These are phyloP conservation scores for Phytophthora europaea DNA, from an alignment of 352 stramenopile genomes.

Conservation along the genomic window DNA sequence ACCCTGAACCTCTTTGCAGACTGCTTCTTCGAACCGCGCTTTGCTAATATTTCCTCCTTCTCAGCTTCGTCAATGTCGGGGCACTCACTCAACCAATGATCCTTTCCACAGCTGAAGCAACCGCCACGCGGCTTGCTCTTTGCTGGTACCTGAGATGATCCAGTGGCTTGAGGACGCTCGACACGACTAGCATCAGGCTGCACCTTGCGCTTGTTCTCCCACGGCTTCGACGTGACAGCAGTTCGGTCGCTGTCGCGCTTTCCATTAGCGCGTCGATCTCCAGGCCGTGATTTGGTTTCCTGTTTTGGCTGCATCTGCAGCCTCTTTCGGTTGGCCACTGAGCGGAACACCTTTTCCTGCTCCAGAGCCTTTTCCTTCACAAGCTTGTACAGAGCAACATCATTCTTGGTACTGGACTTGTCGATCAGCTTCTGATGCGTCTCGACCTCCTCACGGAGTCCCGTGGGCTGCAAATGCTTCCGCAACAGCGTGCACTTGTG, in stretches of 20 bases:
- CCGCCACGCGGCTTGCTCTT: conserved; percentile 10
- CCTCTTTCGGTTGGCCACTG: neutral
- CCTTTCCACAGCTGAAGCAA: conserved; percentile 27
- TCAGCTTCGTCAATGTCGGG: conserved; percentile 14
- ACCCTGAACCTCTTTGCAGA: neutral
- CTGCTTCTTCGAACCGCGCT: neutral
- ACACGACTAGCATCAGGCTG: neutral
- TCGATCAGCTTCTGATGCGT: neutral
- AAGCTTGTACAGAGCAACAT: conserved; percentile 19
- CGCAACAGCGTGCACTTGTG: neutral
- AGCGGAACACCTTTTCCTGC: conserved; percentile 22
- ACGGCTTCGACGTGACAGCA: no score
- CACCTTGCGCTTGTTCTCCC: no score
- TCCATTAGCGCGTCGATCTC: no score
- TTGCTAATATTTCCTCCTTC: conserved; percentile 8
- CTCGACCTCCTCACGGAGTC: neutral
- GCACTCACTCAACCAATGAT: conserved; percentile 27
- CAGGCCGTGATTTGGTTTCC: neutral
- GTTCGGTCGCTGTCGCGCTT: no score
- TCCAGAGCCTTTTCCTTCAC: conserved; percentile 31
- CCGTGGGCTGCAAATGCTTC: neutral
- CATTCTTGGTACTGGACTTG: neutral
- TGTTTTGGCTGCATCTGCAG: neutral
- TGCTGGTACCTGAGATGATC: neutral
- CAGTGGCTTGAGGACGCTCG: neutral